Evolutionary conservation across 768 basidiomycete genomes (phyloP), one percentile per base, ranked within the genome.

Genomic region (Roridomyces roridus): DNA sequence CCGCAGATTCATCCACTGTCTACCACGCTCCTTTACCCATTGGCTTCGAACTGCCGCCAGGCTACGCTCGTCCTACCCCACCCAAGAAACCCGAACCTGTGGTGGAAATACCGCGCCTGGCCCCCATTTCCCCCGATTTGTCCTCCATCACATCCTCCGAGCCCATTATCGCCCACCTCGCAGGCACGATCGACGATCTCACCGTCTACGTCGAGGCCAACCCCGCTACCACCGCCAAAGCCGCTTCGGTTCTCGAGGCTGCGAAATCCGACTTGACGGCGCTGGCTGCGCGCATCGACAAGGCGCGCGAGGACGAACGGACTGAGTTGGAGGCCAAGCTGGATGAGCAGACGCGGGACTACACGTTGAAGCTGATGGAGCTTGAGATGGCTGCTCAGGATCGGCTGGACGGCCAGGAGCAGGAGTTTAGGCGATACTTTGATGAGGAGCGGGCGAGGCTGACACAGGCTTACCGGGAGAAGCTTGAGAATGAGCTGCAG

Each of bases 41-140:
- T 46, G 96, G 95, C 12, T 93, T 92, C 70, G 95, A 98, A 71
- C 93, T 90, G 10, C 96, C 96, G 29, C 93, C 93, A 21, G 96
- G 96, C 18, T 98, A 86, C 71, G 78, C 81, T 52, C 81, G 86
- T 35, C 86, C 91, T 12, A 62, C 76, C 20, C 79, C 85, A 18
- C 74, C 81, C 26, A 84, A 85, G 67, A 71, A 75, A 34, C 62
- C 69, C 14, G 64, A 67, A 23, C 45, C 72, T 5, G 57, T 65
- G 20, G 40, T 20, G 7, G 52, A 59, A 26, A 17, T 35, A 6
- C 40, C 68, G 5, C 77, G 75, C 1, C 81, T 98, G 10, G 94
- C 95, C 41, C 83, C 92, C 20, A 78, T 98, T 56, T 89, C 92
- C 1, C 94, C 95, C 1, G 82, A 83, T 18, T 85, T 99, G 41